phyloP scores from a whole-genome alignment of 371 early-diverging fungal species.

The Apophysomyces sp. region DNA sequence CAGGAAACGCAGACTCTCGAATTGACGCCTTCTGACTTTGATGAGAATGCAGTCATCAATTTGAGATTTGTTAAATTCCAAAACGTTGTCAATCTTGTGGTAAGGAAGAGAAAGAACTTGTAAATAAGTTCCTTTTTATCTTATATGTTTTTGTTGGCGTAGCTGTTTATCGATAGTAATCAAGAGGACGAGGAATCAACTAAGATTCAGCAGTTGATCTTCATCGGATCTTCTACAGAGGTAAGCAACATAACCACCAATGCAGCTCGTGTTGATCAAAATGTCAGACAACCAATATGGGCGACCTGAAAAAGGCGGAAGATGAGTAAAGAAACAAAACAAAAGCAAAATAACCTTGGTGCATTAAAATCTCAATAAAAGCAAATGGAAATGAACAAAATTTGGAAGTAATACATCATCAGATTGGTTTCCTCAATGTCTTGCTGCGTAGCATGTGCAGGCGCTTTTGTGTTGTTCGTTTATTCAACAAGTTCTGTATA shows the following conservation, averaged over 20 bases:
- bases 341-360: not conserved
- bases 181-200: conserved; percentile 83
- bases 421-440: too few species aligned
- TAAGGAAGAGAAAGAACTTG: conserved; percentile 16
- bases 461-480: too few species aligned
- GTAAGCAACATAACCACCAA: too few species aligned
- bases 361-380: too few species aligned
- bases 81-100: conserved; percentile 68
- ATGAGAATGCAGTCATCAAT: conserved; percentile 60
- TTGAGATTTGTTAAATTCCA: conserved; percentile 95
- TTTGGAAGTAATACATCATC: too few species aligned
- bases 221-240: conserved; percentile 60
- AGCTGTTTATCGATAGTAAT: conserved; percentile 83
- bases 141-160: not conserved
- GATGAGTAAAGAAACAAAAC: conserved; percentile 17
- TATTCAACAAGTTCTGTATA: too few species aligned
- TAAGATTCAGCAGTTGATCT: conserved; percentile 68
- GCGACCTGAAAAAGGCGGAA: conserved; percentile 43
- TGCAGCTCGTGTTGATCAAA: too few species aligned
- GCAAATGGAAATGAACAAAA: too few species aligned
- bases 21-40: conserved; percentile 68
- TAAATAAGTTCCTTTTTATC: not conserved
- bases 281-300: conserved; percentile 47
- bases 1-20: conserved; percentile 75
- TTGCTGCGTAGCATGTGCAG: too few species aligned